A percentile compares a stretch with the other conserved stretches of the same genome.
Conservation (phyloP, 306 rosid species). For the Cicer yamashitae region DNA sequence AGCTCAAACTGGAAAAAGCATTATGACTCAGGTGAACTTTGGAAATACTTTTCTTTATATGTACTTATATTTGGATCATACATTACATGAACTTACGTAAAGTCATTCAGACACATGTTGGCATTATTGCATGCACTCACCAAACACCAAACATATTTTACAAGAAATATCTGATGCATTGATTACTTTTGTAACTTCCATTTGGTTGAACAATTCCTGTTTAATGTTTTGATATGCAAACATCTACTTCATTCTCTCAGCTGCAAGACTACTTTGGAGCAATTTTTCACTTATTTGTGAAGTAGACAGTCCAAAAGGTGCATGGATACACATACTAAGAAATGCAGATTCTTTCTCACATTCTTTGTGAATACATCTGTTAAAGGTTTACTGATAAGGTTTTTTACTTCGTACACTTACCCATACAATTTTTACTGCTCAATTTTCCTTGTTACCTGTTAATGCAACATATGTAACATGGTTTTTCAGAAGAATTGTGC, state of each 20-base stretch:
- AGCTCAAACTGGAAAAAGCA: conserved; percentile 82
- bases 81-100: conserved; percentile 18
- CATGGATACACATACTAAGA: conserved; percentile 32
- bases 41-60: not conserved
- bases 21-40: conserved; percentile 70
- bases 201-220: conserved; percentile 36
- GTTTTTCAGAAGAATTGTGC: conserved; percentile 37
- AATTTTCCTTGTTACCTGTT: conserved; percentile 34
- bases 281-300: conserved; percentile 61
- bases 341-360: conserved; percentile 52
- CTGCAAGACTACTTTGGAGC: conserved; percentile 66
- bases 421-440: conserved; percentile 33
- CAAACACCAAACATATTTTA: conserved; percentile 21
- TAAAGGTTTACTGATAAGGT: conserved; percentile 25
- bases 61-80: conserved; percentile 5
- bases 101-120: not conserved
- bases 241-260: conserved; percentile 56
- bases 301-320: conserved; percentile 44
- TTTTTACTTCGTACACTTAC: conserved; percentile 37
- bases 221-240: conserved; percentile 31
- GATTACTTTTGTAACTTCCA: conserved; percentile 33
- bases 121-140: conserved; percentile 17
- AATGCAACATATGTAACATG: conserved; percentile 35
- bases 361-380: conserved; percentile 45
- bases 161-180: conserved; percentile 22